Conservation (phyloP, 2,329 filamentous ascomycete genomes). For the Calonectria hongkongensis region DNA sequence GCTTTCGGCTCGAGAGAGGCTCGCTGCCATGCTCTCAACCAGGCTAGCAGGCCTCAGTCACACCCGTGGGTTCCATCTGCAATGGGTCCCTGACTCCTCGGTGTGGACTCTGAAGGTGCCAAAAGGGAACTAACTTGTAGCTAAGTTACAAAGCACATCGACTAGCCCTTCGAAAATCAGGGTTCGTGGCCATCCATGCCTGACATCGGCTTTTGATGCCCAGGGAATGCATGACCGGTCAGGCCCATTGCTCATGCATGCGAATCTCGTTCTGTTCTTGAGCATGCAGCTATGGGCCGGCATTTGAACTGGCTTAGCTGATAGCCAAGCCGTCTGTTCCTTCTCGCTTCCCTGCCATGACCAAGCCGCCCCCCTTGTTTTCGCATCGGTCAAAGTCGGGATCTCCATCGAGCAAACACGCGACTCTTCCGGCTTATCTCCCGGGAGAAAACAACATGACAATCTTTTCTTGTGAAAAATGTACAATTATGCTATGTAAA, state of each 20-base stretch:
- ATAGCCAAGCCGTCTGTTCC: constrained; percentile 30
- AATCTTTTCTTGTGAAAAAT: not conserved
- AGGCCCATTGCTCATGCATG: constrained; percentile 28
- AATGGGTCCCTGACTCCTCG: constrained; percentile 5
- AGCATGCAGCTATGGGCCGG: constrained; percentile 1
- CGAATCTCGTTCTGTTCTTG: constrained; percentile 32
- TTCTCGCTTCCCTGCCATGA: constrained; percentile 1
- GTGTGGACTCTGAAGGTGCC: not conserved
- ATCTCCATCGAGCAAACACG: constrained; percentile 27
- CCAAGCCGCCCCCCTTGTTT: constrained; percentile 13
- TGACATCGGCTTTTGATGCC: constrained; percentile 38
- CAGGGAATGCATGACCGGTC: constrained; percentile 35
- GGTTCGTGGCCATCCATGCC: constrained; percentile 34
- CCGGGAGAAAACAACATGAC: constrained; percentile 2
- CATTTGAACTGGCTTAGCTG: constrained; percentile 21
- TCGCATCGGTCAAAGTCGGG: constrained; percentile 31
- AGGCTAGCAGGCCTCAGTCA: constrained; percentile 22
- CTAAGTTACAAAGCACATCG: constrained; percentile 14
- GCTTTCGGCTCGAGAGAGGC: constrained; percentile 23
- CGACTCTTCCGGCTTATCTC: constrained; percentile 27
- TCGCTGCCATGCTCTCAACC: constrained; percentile 21
- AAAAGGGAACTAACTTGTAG: constrained; percentile 31
- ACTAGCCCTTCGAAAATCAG: constrained; percentile 33
- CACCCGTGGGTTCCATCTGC: constrained; percentile 8
- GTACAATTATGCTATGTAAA: constrained; percentile 26